These are phyloP conservation scores for Phytophthora kernoviae DNA, from an alignment of 352 stramenopile genomes.

Conservation along the genomic window DNA sequence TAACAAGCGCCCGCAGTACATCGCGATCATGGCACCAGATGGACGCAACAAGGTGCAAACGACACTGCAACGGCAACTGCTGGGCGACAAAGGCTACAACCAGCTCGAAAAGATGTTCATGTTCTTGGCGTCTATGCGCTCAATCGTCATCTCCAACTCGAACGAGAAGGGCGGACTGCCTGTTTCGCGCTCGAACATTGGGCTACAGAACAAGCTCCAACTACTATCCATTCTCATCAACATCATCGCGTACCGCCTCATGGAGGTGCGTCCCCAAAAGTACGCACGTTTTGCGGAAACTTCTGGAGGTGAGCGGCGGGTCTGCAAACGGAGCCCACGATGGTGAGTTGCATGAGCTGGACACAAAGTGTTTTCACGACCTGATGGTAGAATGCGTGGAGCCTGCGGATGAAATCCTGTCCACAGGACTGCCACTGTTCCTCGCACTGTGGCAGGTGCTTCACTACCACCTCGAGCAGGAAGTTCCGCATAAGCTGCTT, in stretches of 20 bases:
- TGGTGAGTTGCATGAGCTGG: slow-evolving; percentile 44
- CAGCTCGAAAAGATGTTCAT: slow-evolving; percentile 88
- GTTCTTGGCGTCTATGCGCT: slow-evolving; percentile 81
- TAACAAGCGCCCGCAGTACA: slow-evolving; percentile 80
- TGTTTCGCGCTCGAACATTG: slow-evolving; percentile 65
- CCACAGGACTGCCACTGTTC: slow-evolving; percentile 75
- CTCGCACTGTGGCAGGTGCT: slow-evolving; percentile 82
- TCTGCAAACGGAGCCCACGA: slow-evolving; percentile 22
- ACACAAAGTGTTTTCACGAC: slow-evolving; percentile 43
- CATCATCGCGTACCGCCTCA: slow-evolving; percentile 78
- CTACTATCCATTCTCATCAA: slow-evolving; percentile 85
- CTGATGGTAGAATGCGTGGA: slow-evolving; percentile 55
- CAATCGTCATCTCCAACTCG: slow-evolving; percentile 63
- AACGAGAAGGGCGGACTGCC: slow-evolving; percentile 25
- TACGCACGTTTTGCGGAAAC: slow-evolving; percentile 61
- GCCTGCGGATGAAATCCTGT: slow-evolving; percentile 63
- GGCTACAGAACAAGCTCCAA: slow-evolving; percentile 85
- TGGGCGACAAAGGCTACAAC: slow-evolving; percentile 89
- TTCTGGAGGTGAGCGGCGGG: slow-evolving; percentile 43
- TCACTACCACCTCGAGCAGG: slow-evolving; percentile 87
- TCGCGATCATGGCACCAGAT: slow-evolving; percentile 66
- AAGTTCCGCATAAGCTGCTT: slow-evolving; percentile 66
- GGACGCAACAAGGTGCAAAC: slow-evolving; percentile 32
- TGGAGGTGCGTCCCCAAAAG: slow-evolving; percentile 62
- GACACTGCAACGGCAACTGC: slow-evolving; percentile 67